Conservation (phyloP, 768 basidiomycete genomes). For the Pulveroboletus sp. region DNA sequence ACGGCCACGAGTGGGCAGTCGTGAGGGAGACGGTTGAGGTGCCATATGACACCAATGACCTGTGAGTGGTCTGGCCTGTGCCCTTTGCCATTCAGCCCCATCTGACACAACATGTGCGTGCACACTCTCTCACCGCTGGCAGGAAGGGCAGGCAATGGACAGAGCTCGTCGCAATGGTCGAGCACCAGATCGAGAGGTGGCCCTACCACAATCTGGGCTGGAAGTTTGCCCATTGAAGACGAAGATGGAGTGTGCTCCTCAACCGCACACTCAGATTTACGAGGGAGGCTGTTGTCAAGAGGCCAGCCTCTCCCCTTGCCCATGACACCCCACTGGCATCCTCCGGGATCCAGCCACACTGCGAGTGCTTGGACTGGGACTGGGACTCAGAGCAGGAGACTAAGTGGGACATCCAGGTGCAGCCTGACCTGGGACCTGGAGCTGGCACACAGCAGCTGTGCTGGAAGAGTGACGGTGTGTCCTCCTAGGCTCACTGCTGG, state of each 20-base stretch:
- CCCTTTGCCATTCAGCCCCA: background rate
- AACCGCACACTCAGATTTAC: conserved; percentile 3
- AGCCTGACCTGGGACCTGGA: too few relatives aligned
- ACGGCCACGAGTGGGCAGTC: background rate
- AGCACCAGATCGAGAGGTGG: conserved; percentile 10
- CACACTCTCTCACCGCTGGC: background rate
- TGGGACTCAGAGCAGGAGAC: too few relatives aligned
- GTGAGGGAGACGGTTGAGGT: background rate
- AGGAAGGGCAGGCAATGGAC: background rate
- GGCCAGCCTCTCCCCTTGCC: too few relatives aligned
- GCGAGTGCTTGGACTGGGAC: too few relatives aligned
- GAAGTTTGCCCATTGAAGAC: conserved; percentile 3
- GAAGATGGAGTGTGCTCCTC: conserved; percentile 9
- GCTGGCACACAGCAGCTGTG: too few relatives aligned
- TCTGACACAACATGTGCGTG: too few relatives aligned
- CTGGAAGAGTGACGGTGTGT: too few relatives aligned
- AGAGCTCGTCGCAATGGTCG: conserved; percentile 8
- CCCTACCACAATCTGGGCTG: background rate
- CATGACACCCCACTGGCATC: too few relatives aligned
- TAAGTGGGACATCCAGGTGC: too few relatives aligned
- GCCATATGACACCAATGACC: conserved; percentile 1
- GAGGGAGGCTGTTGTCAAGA: background rate
- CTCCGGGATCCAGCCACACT: too few relatives aligned
- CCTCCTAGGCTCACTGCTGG: too few relatives aligned
- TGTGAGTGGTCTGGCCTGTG: too few relatives aligned